These are phyloP conservation scores for Calocybe cyanea DNA, from an alignment of 768 basidiomycete species.

Conservation along the genomic window DNA sequence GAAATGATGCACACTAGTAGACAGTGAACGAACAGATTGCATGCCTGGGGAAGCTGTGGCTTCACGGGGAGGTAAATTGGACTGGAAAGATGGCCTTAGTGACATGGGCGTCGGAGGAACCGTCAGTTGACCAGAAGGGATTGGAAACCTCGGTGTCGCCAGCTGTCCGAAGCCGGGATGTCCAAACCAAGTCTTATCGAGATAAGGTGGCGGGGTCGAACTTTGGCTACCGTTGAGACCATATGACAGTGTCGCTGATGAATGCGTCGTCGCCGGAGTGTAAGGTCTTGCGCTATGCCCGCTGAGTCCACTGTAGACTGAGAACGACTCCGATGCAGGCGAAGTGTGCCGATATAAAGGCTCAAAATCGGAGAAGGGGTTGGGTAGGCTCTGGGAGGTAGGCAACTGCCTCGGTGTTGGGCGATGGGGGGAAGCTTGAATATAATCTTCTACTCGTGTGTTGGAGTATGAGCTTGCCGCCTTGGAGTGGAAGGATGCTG, in stretches of 20 bases:
- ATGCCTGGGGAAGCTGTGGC: constrained; percentile 10
- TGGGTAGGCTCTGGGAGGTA: constrained; percentile 9
- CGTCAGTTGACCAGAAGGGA: constrained; percentile 2
- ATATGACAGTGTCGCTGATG: not conserved
- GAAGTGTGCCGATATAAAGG: constrained; percentile 15
- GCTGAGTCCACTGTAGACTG: not conserved
- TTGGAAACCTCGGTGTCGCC: not conserved
- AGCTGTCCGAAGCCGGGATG: not conserved
- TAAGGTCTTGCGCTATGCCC: not conserved
- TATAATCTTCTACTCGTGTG: not conserved
- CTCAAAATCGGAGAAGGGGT: constrained; percentile 16
- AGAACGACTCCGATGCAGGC: constrained; percentile 7
- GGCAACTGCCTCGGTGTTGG: not conserved
- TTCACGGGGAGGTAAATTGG: constrained; percentile 3
- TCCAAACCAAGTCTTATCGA: not conserved
- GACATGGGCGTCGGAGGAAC: constrained; percentile 11
- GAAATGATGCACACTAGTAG: constrained; percentile 11
- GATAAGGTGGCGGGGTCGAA: not conserved
- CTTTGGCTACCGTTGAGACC: not conserved
- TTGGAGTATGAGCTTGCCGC: constrained; percentile 1
- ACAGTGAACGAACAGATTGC: constrained; percentile 13
- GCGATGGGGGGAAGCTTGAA: not conserved
- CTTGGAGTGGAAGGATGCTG: constrained; percentile 1
- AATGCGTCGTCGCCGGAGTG: not conserved
- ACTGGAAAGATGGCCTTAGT: constrained; percentile 3